Base-by-base conservation (phyloP, 768 basidiomycete genomes). In the Rhodocollybia butyracea region DNA sequence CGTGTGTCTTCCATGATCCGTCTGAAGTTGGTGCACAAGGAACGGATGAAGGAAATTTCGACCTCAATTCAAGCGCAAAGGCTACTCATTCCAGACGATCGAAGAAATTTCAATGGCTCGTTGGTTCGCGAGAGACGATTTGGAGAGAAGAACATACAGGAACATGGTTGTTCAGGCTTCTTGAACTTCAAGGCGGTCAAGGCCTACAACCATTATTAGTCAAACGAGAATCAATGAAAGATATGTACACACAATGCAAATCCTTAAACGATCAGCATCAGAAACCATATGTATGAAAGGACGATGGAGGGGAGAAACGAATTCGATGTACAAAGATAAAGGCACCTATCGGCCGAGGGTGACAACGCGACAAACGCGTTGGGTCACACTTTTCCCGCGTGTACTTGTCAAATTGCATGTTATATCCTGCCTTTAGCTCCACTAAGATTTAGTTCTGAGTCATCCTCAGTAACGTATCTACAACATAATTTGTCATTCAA, bases 131-230 rank as follows among this genome's bases (percentile, higher is more conserved):
- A 30, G 22, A 11, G 17, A 13, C 32, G 38, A 52, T 31, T 36
- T 27, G 21, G n/a, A 46, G 22, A 43, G 21, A n/a, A 43, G 43
- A 19, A 59, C 73, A 40, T 59, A 80, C 82, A 70, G 47, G 68
- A 57, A 57, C 70, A 68, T 10, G 78, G 76, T 58, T 75, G 70
- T 22, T 68, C 59, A 17, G 63, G 51, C 26, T 79, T 79, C 55
- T 78, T 81, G 64, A 69, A 71, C 65, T 71, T 75, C 29, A 82
- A 65, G 8, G 75, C 74, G 21, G 71, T 65, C 24, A 83, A 61
- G 10, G 79, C 81, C 81, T 83, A 51, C 4, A 42, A 45, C 46
- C 21, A 13, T 10, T 48, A 55, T 22, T 58, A 55, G 52, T 48
- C 30, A 17, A 24, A 40, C 5, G 24, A 21, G 40, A 34, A 34